A percentile compares a stretch with the other conserved stretches of the same genome.
Evolutionary conservation across 2,329 filamentous ascomycete genomes (phyloP).

Genomic region (Didymellaceae sp.): DNA sequence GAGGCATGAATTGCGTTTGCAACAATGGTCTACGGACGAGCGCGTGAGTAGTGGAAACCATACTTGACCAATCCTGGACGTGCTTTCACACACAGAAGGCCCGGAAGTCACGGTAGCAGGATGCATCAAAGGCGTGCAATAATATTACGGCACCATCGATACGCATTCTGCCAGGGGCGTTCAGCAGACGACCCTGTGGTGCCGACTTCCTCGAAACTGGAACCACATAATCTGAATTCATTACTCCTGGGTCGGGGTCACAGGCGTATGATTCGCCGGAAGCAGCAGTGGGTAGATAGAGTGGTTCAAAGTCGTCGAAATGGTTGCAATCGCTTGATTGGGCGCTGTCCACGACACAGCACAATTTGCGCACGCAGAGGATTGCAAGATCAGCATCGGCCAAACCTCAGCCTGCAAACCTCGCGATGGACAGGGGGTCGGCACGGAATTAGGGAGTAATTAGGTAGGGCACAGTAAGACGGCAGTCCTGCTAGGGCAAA

Average conservation of each 20-base stretch:
- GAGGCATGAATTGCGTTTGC: constrained; percentile 21
- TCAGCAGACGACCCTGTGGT: constrained; percentile 44
- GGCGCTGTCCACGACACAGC: constrained; percentile 37
- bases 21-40: constrained; percentile 19
- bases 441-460: constrained; percentile 44
- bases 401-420: constrained; percentile 43
- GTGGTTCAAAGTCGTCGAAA: constrained; percentile 31
- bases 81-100: constrained; percentile 2
- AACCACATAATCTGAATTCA: constrained; percentile 37
- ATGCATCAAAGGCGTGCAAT: constrained; percentile 27
- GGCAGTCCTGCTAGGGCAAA: constrained; percentile 30
- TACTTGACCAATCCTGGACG: constrained; percentile 16
- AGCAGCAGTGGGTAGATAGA: constrained; percentile 20
- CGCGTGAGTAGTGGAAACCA: constrained; percentile 17
- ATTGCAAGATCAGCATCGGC: constrained; percentile 43
- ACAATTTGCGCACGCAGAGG: constrained; percentile 41
- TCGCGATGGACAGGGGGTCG: constrained; percentile 45
- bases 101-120: constrained; percentile 19
- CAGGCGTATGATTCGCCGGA: constrained; percentile 35
- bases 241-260: constrained; percentile 29
- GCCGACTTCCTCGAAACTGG: constrained; percentile 49
- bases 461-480: constrained; percentile 46
- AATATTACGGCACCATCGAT: constrained; percentile 13
- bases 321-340: constrained; percentile 37
- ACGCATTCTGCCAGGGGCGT: constrained; percentile 48